phyloP scores from a whole-genome alignment of 2,329 filamentous ascomycete species.

The Hypoxylon sp. region DNA sequence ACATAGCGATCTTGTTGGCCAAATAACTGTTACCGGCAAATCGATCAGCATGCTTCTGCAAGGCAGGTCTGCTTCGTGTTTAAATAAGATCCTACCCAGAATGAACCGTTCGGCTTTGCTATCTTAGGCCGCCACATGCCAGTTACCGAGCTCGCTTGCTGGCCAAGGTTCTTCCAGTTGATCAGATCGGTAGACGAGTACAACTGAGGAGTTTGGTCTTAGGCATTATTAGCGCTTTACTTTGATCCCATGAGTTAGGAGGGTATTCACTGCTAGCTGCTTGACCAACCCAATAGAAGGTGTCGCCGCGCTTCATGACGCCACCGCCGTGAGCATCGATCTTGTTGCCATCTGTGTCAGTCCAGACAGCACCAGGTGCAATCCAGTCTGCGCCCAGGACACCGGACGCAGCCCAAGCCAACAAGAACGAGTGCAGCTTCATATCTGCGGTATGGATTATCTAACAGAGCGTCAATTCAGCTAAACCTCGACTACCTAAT shows the following conservation, averaged over 20 bases:
- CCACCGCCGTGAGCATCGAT: conserved; percentile 53
- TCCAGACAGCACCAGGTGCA: conserved; percentile 51
- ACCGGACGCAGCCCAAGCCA: conserved; percentile 22
- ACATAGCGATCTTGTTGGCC: conserved; percentile 52
- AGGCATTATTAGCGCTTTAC: conserved; percentile 18
- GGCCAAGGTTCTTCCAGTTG: conserved; percentile 51
- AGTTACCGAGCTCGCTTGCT: conserved; percentile 46
- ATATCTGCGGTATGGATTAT: conserved; percentile 25
- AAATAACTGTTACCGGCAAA: conserved; percentile 45
- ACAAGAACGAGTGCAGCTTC: conserved; percentile 30
- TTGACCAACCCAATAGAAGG: conserved; percentile 54
- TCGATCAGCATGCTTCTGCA: neutral
- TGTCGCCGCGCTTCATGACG: conserved; percentile 48
- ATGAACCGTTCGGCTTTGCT: conserved; percentile 52
- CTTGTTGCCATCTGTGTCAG: conserved; percentile 49
- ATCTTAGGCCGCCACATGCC: conserved; percentile 53
- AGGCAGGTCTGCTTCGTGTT: neutral
- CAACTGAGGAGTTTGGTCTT: conserved; percentile 50
- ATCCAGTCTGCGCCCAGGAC: conserved; percentile 49
- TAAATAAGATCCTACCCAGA: conserved; percentile 46
- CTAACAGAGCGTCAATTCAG: conserved; percentile 9
- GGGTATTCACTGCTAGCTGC: conserved; percentile 45
- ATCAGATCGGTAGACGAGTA: conserved; percentile 52
- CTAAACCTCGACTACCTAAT: conserved; percentile 2
- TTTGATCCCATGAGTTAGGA: neutral